Evolutionary conservation across 345 rosid species (phyloP), one percentile per base, ranked within the genome.

Genomic region (Salix viminalis): DNA sequence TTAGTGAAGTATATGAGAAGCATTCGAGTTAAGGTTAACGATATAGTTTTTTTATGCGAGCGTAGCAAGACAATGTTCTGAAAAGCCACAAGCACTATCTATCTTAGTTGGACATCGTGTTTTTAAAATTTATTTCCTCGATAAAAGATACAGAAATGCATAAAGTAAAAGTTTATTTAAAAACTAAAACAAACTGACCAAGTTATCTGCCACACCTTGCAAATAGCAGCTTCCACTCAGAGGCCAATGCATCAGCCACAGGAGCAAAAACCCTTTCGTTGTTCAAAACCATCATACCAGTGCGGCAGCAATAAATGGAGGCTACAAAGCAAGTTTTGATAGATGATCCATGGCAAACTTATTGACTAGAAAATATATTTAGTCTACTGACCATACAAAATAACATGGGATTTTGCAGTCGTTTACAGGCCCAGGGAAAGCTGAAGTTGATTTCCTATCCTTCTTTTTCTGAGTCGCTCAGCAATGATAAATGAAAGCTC

Each of bases 401-500:
- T 26, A 28, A 14, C 34, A 32, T 7, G 37, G 15, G 48, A 12
- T 62, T 34, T 64, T 21, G 5, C 2, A 66, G 24, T 1, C 34
- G 54, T 44, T 58, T 69, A 76, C 34, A 24, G 24, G 69, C 69
- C 36, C n/a, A 44, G 32, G 41, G 75, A 50, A 48, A 65, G 67
- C 61, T 64, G 44, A 28, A 52, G 71, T 67, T 42, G 72, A 28
- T 46, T 70, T 44, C 80, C 70, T 1, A 80, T 56, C 83, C 83
- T 80, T 6, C 69, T 76, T 37, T 61, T 76, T 48, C 80, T 72
- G 4, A 80, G 77, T 23, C 83, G 28, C 76, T 80, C 80, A 23
- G 83, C 79, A 5, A 80, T 72, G 72, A 72, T 76, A 66, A 80
- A 80, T 18, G 83, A 64, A 0, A 80, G 77, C 74, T 80, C 83